Conservation (phyloP, 202 grass and related monocot species). For the Carex arenaria region DNA sequence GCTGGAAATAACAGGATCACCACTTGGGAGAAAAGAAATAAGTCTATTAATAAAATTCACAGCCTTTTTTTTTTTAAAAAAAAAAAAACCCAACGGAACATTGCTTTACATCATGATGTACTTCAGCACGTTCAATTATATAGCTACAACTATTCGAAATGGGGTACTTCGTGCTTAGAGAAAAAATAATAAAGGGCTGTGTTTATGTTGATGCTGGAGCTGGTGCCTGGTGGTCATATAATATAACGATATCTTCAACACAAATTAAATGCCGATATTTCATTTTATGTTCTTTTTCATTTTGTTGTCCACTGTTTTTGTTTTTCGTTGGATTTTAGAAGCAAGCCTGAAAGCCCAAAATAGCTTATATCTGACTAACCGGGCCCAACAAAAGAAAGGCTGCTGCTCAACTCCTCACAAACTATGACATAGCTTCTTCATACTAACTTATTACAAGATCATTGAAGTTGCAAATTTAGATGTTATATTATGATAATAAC, state of each 20-base stretch:
- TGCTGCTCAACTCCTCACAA: neutral
- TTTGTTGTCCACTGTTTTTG: neutral
- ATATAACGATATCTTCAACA: neutral
- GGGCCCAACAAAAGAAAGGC: neutral
- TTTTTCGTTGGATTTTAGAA: neutral
- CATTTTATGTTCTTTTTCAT: neutral
- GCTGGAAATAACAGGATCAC: slow-evolving; percentile 12
- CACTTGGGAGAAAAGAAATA: neutral
- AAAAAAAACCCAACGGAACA: neutral
- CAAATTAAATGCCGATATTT: neutral
- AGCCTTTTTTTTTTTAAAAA: neutral
- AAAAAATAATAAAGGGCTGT: neutral
- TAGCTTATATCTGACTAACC: neutral
- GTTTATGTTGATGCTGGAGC: neutral
- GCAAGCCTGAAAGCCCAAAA: neutral
- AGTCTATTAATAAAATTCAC: neutral
- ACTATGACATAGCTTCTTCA: neutral
- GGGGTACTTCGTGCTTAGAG: neutral
- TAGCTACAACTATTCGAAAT: neutral
- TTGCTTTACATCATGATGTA: neutral
- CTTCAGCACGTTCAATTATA: neutral
- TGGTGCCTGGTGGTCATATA: neutral
- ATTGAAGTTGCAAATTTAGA: neutral
- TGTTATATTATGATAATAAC: neutral
- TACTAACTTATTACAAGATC: neutral